Percentiles rank a stretch among this genome's conserved stretches.
These are phyloP conservation scores for Alternaria brassicicola DNA, from an alignment of 2,329 filamentous ascomycete species.

Conservation along the genomic window DNA sequence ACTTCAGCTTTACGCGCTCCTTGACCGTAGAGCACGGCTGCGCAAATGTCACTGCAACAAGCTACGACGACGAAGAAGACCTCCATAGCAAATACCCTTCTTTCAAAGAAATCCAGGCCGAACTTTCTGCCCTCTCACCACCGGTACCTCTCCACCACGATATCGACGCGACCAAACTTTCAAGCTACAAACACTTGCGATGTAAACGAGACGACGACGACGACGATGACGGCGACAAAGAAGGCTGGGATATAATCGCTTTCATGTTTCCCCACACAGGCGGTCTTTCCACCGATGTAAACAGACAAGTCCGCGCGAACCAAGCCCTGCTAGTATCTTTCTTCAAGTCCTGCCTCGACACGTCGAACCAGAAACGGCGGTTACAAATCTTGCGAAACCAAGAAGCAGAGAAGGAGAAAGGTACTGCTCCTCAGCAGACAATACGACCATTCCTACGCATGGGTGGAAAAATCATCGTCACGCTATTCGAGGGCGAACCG, in stretches of 20 bases:
- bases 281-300: slow-evolving; percentile 89
- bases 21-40: slow-evolving; percentile 70
- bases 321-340: slow-evolving; percentile 42
- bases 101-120: slow-evolving; percentile 53
- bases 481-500: slow-evolving; percentile 89
- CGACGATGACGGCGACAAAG: slow-evolving; percentile 26
- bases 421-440: neutral
- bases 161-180: slow-evolving; percentile 69
- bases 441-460: slow-evolving; percentile 52
- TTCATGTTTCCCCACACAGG: slow-evolving; percentile 99
- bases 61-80: slow-evolving; percentile 65
- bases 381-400: slow-evolving; percentile 22
- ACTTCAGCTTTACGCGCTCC: slow-evolving; percentile 77
- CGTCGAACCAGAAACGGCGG: slow-evolving; percentile 16
- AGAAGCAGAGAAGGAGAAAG: neutral
- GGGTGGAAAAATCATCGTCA: slow-evolving; percentile 73
- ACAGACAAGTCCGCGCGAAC: slow-evolving; percentile 91
- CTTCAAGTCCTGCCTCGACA: slow-evolving; percentile 39
- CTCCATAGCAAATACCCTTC: slow-evolving; percentile 58
- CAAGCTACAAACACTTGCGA: slow-evolving; percentile 36
- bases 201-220: slow-evolving; percentile 27
- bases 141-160: slow-evolving; percentile 55
- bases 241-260: slow-evolving; percentile 74
- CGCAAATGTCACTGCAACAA: slow-evolving; percentile 71
- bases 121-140: slow-evolving; percentile 36